These are phyloP conservation scores for Talaromyces funiculosus DNA, from an alignment of 2,329 filamentous ascomycete genomes.

Conservation along the genomic window DNA sequence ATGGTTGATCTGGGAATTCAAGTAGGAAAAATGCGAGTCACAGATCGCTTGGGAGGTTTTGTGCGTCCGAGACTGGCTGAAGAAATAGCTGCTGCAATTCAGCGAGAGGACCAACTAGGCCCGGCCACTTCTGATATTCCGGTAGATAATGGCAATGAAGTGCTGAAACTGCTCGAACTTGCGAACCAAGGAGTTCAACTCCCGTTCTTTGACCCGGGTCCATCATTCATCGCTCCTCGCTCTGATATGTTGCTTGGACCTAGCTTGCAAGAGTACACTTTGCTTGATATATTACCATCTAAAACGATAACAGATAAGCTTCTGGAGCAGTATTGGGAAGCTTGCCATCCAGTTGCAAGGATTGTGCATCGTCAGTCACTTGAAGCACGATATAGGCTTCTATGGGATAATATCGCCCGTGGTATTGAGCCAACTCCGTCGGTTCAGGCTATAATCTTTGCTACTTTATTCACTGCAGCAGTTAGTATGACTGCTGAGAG, in stretches of 20 bases:
- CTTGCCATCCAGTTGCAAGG: slow-evolving; percentile 64
- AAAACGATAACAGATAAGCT: slow-evolving; percentile 55
- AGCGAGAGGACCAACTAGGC: not conserved
- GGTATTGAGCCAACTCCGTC: slow-evolving; percentile 59
- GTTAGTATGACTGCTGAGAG: slow-evolving; percentile 57
- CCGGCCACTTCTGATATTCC: not conserved
- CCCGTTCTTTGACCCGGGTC: slow-evolving; percentile 57
- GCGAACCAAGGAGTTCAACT: slow-evolving; percentile 12
- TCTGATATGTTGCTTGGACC: slow-evolving; percentile 63
- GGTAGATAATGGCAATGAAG: slow-evolving; percentile 3
- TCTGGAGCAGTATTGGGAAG: slow-evolving; percentile 60
- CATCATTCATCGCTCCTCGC: slow-evolving; percentile 62
- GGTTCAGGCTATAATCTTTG: slow-evolving; percentile 63
- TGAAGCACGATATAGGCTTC: slow-evolving; percentile 57
- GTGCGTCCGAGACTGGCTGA: slow-evolving; percentile 65
- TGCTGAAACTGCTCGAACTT: slow-evolving; percentile 9
- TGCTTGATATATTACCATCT: slow-evolving; percentile 59
- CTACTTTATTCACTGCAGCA: slow-evolving; percentile 62
- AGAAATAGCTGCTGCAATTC: slow-evolving; percentile 49
- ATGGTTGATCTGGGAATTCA: slow-evolving; percentile 66
- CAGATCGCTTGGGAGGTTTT: slow-evolving; percentile 67
- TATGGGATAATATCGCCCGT: slow-evolving; percentile 58
- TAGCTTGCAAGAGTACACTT: slow-evolving; percentile 42
- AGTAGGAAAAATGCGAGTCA: slow-evolving; percentile 67
- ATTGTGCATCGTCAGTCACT: slow-evolving; percentile 64